phyloP scores from a whole-genome alignment of 176 grass and related monocot genomes.

The Zea luxurians region DNA sequence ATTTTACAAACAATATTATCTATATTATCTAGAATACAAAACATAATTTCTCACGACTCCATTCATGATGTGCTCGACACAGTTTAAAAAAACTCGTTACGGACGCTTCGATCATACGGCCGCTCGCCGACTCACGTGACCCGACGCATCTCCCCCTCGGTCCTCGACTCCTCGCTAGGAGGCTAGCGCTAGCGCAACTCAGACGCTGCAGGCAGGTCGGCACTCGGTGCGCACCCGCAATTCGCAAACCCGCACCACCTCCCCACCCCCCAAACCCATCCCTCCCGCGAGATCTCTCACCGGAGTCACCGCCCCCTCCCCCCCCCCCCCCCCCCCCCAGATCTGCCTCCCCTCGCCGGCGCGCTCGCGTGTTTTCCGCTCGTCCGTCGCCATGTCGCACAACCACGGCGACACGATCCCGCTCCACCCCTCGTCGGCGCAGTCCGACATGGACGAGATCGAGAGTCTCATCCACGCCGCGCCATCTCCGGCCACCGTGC shows the following conservation, averaged over 20 bases:
- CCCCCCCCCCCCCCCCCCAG: constrained; percentile 32
- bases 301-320: background rate
- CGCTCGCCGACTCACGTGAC: constrained; percentile 17
- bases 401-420: constrained; percentile 82
- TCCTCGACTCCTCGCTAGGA: no score
- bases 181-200: no score
- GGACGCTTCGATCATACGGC: no score
- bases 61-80: no score
- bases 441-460: constrained; percentile 99
- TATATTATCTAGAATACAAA: no score
- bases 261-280: background rate
- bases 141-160: background rate
- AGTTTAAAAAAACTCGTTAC: no score
- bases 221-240: constrained; percentile 6
- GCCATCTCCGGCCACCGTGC: constrained; percentile 67
- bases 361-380: background rate
- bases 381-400: constrained; percentile 64
- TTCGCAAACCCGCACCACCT: background rate
- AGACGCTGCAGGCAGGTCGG: background rate
- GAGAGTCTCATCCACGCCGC: constrained; percentile 84
- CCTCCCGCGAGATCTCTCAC: constrained; percentile 55
- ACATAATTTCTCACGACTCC: no score
- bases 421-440: constrained; percentile 87
- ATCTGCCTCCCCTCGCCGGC: constrained; percentile 34
- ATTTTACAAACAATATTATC: no score